Evolutionary conservation across 805 yeast genomes (phyloP), one percentile per base, ranked within the genome.

Genomic region (Wickerhamomyces rabaulensis): DNA sequence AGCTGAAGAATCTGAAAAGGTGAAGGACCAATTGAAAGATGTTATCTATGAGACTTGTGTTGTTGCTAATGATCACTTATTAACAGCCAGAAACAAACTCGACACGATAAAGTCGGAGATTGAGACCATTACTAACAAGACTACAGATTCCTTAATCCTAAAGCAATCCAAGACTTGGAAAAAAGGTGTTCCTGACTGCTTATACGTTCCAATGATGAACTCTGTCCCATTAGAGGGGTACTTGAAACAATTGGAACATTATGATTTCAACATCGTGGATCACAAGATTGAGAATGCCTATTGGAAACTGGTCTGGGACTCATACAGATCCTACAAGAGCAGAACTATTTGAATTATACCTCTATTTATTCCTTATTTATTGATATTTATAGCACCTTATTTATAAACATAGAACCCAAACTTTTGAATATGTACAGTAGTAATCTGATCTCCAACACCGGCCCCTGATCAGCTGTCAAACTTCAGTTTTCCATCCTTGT

Each of bases 61-160:
- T 6, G 67, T 74, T 1, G 94, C 95, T 3, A 87, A 88, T 64
- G 96, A 87, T 61, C 96, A 87, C 62, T 58, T 88, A 3, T 61
- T 87, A 5, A 70, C 90, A 1, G 89, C 94, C 1, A 69, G 85
- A 42, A 62, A 68, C n/a, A 78, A 84, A 53, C 61, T 84, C 21
- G 49, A 54, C 1, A 60, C 68, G 27, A 61, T 76, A 13, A 67
- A 65, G 45, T 50, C 48, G 3, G 71, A 68, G 16, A 70, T 79
- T n/a, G 52, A 53, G 1, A 52, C 60, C 1, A 53, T 67, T 1
- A 62, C 72, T 6, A 43, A 43, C 2, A 9, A 29, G 4, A 45
- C 50, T 13, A 45, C 61, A 17, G 70, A 58, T 35, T 52, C 41
- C 9, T 55, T 61, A 42, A 51, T 54, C 31, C 60, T 58, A 51